phyloP scores from a whole-genome alignment of 257 asterid species.

The Solanum ossicruentum region DNA sequence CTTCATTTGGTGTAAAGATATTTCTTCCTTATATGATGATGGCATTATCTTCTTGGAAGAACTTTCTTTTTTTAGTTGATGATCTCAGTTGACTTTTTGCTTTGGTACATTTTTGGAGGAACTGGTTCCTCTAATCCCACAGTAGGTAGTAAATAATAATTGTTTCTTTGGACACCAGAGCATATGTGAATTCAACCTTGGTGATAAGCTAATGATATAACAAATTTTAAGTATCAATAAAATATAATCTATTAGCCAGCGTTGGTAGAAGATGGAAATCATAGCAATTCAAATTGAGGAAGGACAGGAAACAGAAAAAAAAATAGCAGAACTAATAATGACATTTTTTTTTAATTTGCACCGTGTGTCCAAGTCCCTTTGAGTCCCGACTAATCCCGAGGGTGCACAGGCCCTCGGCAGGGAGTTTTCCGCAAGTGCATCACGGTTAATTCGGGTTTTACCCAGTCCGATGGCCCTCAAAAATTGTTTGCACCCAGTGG shows the following conservation, averaged over 20 bases:
- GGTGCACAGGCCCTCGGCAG: no score
- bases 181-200: background rate
- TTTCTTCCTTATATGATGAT: background rate
- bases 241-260: background rate
- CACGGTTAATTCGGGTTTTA: no score
- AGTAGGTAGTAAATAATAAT: background rate
- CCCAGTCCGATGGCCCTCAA: no score
- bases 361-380: no score
- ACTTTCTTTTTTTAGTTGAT: background rate
- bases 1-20: background rate
- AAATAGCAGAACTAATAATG: background rate
- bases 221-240: background rate
- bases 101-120: background rate
- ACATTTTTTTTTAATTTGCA: no score
- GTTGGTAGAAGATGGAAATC: background rate
- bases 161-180: background rate
- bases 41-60: background rate
- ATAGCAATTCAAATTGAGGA: background rate
- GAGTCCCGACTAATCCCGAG: no score
- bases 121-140: background rate
- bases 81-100: background rate
- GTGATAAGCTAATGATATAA: background rate
- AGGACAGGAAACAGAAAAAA: background rate
- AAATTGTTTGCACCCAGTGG: no score
- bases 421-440: no score